These are phyloP conservation scores for Penstemon newberryi DNA, from an alignment of 257 asterid species.

Conservation along the genomic window DNA sequence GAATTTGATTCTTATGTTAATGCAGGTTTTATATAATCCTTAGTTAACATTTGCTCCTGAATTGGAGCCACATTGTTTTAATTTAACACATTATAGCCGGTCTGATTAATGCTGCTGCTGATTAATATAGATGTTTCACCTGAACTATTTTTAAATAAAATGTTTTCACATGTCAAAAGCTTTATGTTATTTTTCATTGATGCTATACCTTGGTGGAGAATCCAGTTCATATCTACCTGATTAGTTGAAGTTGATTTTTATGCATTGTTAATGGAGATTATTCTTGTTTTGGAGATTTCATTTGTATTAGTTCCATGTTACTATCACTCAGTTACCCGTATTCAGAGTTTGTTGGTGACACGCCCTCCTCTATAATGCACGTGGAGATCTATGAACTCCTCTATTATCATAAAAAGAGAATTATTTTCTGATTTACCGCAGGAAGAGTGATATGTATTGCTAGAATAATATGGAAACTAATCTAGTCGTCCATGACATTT, in stretches of 20 bases:
- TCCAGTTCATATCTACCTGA: neutral
- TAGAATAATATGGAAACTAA: neutral
- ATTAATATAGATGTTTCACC: neutral
- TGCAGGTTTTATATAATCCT: too few relatives aligned
- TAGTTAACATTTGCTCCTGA: neutral
- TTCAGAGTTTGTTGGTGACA: neutral
- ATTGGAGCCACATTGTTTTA: constrained; percentile 1
- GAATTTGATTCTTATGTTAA: neutral
- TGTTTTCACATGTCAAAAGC: too few relatives aligned
- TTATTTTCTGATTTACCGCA: neutral
- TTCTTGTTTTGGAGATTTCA: neutral
- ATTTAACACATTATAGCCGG: neutral
- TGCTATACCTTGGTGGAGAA: neutral
- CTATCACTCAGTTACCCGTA: neutral
- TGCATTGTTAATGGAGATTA: constrained; percentile 9
- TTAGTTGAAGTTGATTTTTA: neutral
- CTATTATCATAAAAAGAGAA: neutral
- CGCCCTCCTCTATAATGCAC: neutral
- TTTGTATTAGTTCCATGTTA: neutral
- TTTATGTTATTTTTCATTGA: neutral
- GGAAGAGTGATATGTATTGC: neutral
- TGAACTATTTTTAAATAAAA: too few relatives aligned
- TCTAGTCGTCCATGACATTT: constrained; percentile 1
- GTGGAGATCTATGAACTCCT: neutral
- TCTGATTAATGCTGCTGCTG: neutral